A percentile compares a stretch with the other conserved stretches of the same genome.
Conservation (phyloP, 805 yeast genomes). For the Yarrowia sp. region DNA sequence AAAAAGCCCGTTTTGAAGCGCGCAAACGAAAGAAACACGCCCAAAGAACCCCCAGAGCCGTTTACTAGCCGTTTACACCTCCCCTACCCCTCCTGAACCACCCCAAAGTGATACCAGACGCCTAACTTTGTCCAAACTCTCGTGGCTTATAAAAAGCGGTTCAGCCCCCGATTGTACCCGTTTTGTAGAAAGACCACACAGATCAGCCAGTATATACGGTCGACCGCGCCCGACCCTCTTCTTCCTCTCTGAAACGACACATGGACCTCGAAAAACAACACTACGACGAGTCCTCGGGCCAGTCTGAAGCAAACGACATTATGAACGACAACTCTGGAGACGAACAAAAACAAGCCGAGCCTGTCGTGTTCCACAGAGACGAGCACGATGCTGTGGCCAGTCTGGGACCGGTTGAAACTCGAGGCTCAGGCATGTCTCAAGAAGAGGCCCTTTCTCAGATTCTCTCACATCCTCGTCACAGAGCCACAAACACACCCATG, state of each 20-base stretch:
- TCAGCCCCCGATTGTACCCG: slow-evolving; percentile 4
- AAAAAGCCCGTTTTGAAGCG: not conserved
- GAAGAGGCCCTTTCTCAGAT: slow-evolving; percentile 3
- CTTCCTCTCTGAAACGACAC: not conserved
- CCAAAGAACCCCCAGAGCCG: not conserved
- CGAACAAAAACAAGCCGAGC: not conserved
- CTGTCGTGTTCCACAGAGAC: not conserved
- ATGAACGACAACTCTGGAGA: not conserved
- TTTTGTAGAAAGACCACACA: not conserved
- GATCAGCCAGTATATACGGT: not conserved
- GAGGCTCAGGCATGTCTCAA: not conserved
- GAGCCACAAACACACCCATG: slow-evolving; percentile 10
- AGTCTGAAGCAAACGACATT: slow-evolving; percentile 1
- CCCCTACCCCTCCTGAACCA: not conserved
- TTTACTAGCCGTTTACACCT: not conserved
- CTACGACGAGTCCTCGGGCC: slow-evolving; percentile 15
- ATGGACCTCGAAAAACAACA: slow-evolving; percentile 19
- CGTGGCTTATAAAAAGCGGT: slow-evolving; percentile 11
- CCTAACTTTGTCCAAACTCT: not conserved
- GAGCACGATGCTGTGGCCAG: not conserved
- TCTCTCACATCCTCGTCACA: not conserved
- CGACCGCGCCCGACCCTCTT: too few relatives aligned
- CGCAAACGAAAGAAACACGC: not conserved
- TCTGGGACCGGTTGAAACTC: not conserved
- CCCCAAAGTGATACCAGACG: not conserved